phyloP scores from a whole-genome alignment of 306 rosid genomes.

The Quercus rubra region DNA sequence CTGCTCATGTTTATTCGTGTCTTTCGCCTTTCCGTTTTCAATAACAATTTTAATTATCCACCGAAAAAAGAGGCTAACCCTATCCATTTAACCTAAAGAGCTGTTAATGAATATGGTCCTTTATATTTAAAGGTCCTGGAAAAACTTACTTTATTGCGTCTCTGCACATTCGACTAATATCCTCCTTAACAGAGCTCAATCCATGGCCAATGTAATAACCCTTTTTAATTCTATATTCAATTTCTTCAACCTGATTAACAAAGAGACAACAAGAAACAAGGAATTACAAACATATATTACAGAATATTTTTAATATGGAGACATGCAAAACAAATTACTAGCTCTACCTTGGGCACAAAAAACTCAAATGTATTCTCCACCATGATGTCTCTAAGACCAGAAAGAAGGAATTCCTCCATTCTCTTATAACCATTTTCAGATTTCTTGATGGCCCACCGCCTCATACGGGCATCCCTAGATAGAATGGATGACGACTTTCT shows the following conservation, averaged over 20 bases:
- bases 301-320: neutral
- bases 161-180: slow-evolving; percentile 92
- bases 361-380: slow-evolving; percentile 74
- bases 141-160: slow-evolving; percentile 87
- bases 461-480: slow-evolving; percentile 97
- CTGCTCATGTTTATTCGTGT: no score
- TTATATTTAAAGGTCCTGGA: neutral
- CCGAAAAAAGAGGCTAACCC: no score
- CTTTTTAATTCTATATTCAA: slow-evolving; percentile 76
- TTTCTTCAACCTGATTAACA: slow-evolving; percentile 79
- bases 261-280: slow-evolving; percentile 5
- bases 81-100: neutral
- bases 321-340: neutral
- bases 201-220: slow-evolving; percentile 91
- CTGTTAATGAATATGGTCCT: neutral
- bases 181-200: slow-evolving; percentile 81
- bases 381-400: slow-evolving; percentile 87
- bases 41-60: no score
- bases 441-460: slow-evolving; percentile 94
- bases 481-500: slow-evolving; percentile 93
- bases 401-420: slow-evolving; percentile 90
- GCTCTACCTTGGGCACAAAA: slow-evolving; percentile 84
- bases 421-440: slow-evolving; percentile 89
- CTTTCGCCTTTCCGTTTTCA: no score
- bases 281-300: neutral